Conservation (phyloP, 768 basidiomycete species). For the Astraeus odoratus region DNA sequence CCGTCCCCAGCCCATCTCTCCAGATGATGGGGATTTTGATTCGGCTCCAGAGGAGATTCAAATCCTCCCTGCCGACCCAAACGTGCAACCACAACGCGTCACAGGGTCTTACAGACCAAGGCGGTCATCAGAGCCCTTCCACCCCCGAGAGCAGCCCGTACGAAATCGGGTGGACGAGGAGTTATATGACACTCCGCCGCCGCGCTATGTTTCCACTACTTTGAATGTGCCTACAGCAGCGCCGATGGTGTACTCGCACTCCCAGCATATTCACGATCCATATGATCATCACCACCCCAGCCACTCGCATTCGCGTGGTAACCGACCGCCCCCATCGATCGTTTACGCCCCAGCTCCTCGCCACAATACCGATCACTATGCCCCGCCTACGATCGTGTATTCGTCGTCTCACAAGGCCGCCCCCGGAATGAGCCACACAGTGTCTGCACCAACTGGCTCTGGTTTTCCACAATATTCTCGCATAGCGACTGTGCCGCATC, state of each 20-base stretch:
- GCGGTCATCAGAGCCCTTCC: conserved; percentile 24
- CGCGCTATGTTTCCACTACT: conserved; percentile 21
- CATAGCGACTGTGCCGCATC: conserved; percentile 36
- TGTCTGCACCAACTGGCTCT: conserved; percentile 48
- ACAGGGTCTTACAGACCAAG: conserved; percentile 25
- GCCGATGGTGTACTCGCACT: conserved; percentile 32
- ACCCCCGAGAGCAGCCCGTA: conserved; percentile 14
- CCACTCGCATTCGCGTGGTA: conserved; percentile 32
- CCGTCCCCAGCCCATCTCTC: conserved; percentile 16
- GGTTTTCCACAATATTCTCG: conserved; percentile 34
- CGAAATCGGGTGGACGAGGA: conserved; percentile 23
- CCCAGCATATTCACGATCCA: conserved; percentile 33
- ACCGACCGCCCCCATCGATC: conserved; percentile 46
- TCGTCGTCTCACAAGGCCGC: conserved; percentile 46
- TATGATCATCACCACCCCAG: conserved; percentile 25
- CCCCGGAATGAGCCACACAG: conserved; percentile 64
- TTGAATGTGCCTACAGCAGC: conserved; percentile 14
- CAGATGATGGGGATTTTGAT: conserved; percentile 13
- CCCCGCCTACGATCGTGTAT: conserved; percentile 54
- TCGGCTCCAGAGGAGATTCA: conserved; percentile 55
- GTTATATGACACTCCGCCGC: conserved; percentile 27
- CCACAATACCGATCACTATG: conserved; percentile 44
- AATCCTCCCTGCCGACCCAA: conserved; percentile 47
- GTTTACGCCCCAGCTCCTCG: conserved; percentile 47
- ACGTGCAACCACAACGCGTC: conserved; percentile 27